Evolutionary conservation across 2,329 filamentous ascomycete species (phyloP), one percentile per base, ranked within the genome.

Genomic region (Diplocarpon mali): DNA sequence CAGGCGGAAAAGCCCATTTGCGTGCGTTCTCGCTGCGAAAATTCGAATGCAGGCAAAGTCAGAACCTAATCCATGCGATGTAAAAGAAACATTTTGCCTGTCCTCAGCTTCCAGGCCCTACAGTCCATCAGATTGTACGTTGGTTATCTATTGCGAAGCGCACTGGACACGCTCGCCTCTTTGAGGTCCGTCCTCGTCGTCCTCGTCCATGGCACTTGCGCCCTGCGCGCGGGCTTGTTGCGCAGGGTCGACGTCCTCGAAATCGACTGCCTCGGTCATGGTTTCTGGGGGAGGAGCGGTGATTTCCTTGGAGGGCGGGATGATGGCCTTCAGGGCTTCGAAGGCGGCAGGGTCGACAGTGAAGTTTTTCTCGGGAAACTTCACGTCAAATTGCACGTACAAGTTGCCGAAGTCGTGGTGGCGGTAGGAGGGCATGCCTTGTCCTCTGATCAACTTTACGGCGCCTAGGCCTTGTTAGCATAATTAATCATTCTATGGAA

Each of bases 371-470:
- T 85, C 82, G 39, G 92, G 92, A 76, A 98, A 96, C 69, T 94
- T 95, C 68, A 98, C 88, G 60, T 85, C 82, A 70, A 98, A 98
- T 64, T 94, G 87, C 61, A 98, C 88, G 72, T 92, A 98, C 58
- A 98, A 73, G 69, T 98, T 95, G 60, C 92, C 92, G 62, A 77
- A 80, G 67, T 96, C 85, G 72, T 98, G 92, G 67, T 96, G 92
- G 58, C 92, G 80, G 67, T 79, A 84, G 3, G 92, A 93, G 35
- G 92, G 92, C 92, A 98, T 98, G 65, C 92, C 92, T 69, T 98
- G 92, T 53, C 88, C 89, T 54, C 86, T 85, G 60, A 98, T 82
- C 67, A 95, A 84, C 72, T 95, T 96, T 64, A 96, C 77, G 55
- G 86, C 73, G 57, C 85, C 92, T 95, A 57, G 45, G 12, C 24